A percentile compares a stretch with the other conserved stretches of the same genome.
These are phyloP conservation scores for Filosporella fistucella DNA, from an alignment of 495 filamentous ascomycete species.

Conservation along the genomic window DNA sequence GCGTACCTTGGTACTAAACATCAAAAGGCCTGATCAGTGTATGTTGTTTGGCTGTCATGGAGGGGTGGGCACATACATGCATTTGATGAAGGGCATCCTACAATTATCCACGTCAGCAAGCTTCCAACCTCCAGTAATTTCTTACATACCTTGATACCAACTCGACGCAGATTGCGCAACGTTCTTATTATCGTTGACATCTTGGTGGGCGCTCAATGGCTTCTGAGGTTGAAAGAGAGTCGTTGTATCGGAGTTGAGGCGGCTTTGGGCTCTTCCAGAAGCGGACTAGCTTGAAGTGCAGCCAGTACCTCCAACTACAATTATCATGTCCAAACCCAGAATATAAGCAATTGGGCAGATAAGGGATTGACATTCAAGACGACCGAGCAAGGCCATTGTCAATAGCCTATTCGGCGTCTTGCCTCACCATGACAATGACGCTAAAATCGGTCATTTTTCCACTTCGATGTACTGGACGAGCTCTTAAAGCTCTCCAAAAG, in stretches of 20 bases:
- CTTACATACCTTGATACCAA: conserved; percentile 74
- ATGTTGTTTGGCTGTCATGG: conserved; percentile 1
- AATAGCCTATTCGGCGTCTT: too few species aligned
- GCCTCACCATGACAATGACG: too few species aligned
- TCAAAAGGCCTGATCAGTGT: conserved; percentile 11
- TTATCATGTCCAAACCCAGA: too few species aligned
- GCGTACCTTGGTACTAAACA: conserved; percentile 22
- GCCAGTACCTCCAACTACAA: conserved; percentile 11
- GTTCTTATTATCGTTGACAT: conserved; percentile 95
- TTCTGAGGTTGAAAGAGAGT: conserved; percentile 13
- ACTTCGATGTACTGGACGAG: too few species aligned
- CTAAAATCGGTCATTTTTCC: too few species aligned
- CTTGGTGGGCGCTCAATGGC: conserved; percentile 29
- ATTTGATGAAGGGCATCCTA: conserved; percentile 90
- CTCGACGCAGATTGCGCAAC: conserved; percentile 75
- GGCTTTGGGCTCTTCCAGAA: too few species aligned
- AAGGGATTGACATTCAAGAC: too few species aligned
- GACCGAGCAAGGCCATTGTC: too few species aligned
- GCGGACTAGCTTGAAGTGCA: too few species aligned
- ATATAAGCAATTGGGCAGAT: too few species aligned
- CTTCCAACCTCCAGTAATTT: neutral
- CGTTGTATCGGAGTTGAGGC: too few species aligned
- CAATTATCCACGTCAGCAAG: conserved; percentile 17
- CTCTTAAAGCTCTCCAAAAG: conserved; percentile 1
- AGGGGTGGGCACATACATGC: conserved; percentile 58